Evolutionary conservation across 805 yeast species (phyloP).

Genomic region (Cyberlindnera bimundalis): DNA sequence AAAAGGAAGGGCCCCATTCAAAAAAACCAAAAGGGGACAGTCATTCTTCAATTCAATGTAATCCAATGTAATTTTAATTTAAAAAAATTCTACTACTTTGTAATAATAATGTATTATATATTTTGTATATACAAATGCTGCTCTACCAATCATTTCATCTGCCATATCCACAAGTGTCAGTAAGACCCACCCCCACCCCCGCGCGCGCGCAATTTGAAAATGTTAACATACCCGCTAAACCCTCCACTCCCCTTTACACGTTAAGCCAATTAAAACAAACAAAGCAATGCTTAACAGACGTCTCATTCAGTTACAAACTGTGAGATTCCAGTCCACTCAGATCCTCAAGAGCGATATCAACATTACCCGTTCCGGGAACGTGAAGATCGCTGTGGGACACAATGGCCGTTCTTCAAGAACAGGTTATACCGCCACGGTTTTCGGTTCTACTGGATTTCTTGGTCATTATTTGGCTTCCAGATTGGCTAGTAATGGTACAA

Average conservation of each 20-base stretch:
- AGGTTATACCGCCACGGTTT: constrained; percentile 85
- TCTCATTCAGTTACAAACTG: constrained; percentile 4
- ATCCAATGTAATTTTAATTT: no score
- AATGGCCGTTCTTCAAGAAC: constrained; percentile 86
- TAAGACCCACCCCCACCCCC: no score
- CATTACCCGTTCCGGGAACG: constrained; percentile 73
- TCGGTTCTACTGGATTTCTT: constrained; percentile 77
- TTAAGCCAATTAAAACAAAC: background rate
- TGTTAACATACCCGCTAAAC: no score
- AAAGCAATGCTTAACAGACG: constrained; percentile 8
- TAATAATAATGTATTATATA: no score
- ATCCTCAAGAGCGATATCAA: constrained; percentile 53
- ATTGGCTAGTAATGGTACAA: constrained; percentile 79
- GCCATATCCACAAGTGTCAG: no score
- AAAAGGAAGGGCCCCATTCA: no score
- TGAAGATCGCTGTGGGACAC: constrained; percentile 63
- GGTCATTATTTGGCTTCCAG: constrained; percentile 71
- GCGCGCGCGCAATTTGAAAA: no score
- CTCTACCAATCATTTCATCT: no score
- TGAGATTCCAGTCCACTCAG: constrained; percentile 21
- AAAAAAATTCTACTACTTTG: no score
- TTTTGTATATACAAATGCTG: no score
- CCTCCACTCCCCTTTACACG: background rate
- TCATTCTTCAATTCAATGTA: no score
- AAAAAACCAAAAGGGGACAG: no score